Conservation (phyloP, 768 basidiomycete genomes). For the Leccinum rimulosum region DNA sequence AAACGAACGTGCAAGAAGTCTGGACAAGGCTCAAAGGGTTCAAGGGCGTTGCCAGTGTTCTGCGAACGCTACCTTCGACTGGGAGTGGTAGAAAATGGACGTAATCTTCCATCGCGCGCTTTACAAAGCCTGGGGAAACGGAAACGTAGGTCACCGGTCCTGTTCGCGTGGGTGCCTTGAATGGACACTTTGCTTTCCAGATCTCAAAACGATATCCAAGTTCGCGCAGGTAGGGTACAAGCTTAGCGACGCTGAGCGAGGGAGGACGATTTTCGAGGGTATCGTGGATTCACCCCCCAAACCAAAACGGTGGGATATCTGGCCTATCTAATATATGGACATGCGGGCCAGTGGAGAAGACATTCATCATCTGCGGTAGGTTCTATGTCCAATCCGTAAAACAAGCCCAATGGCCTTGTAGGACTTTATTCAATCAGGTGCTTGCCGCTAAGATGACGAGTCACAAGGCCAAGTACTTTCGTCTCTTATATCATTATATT, state of each 20-base stretch:
- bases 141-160: conserved; percentile 65
- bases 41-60: conserved; percentile 62
- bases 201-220: conserved; percentile 92
- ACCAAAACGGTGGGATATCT: conserved; percentile 84
- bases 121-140: conserved; percentile 90
- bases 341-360: conserved; percentile 84
- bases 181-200: conserved; percentile 39
- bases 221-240: conserved; percentile 97
- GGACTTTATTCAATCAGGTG: conserved; percentile 85
- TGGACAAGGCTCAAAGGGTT: conserved; percentile 87
- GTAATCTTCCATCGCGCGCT: conserved; percentile 82
- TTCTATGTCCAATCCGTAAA: not conserved
- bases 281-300: conserved; percentile 88
- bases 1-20: conserved; percentile 92
- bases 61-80: conserved; percentile 78
- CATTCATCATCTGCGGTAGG: conserved; percentile 74
- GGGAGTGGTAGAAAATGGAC: conserved; percentile 73
- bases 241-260: conserved; percentile 89
- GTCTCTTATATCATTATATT: not conserved
- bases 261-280: conserved; percentile 94
- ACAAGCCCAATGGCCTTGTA: conserved; percentile 27
- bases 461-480: conserved; percentile 90
- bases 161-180: not conserved
- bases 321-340: conserved; percentile 90
- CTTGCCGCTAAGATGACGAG: conserved; percentile 85